These are phyloP conservation scores for Polychaeton citri DNA, from an alignment of 2,329 filamentous ascomycete species.

Conservation along the genomic window DNA sequence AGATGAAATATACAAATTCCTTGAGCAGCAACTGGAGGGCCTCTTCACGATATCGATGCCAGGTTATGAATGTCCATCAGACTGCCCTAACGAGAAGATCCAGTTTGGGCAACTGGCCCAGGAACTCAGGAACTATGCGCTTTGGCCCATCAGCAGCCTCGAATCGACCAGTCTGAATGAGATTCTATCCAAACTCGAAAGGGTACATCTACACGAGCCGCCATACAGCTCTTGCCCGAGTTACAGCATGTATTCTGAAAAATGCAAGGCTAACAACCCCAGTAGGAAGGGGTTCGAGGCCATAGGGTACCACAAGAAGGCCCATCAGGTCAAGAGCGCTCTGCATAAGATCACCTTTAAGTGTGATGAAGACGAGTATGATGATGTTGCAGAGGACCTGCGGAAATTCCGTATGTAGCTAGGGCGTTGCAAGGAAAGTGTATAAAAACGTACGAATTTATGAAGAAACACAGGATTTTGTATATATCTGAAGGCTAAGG, in stretches of 20 bases:
- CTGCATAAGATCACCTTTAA: not conserved
- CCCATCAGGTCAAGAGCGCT: not conserved
- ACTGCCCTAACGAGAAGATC: not conserved
- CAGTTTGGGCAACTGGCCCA: not conserved
- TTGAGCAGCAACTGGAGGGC: not conserved
- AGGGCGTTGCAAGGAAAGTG: no score
- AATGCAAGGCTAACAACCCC: not conserved
- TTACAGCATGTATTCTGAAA: not conserved
- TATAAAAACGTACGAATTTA: no score
- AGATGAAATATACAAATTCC: not conserved
- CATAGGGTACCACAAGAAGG: not conserved
- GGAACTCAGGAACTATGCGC: not conserved
- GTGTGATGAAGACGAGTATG: not conserved
- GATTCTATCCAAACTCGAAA: not conserved
- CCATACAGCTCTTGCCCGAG: not conserved
- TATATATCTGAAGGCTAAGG: no score
- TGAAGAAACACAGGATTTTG: no score
- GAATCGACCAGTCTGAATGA: not conserved
- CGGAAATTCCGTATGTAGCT: no score
- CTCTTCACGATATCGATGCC: not conserved
- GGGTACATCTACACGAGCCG: not conserved
- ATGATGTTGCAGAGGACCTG: no score
- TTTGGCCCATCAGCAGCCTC: not conserved
- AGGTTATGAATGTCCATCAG: not conserved
- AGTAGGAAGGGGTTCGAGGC: not conserved